These are phyloP conservation scores for Chalaropsis thielavioides DNA, from an alignment of 2,329 filamentous ascomycete genomes.

Conservation along the genomic window DNA sequence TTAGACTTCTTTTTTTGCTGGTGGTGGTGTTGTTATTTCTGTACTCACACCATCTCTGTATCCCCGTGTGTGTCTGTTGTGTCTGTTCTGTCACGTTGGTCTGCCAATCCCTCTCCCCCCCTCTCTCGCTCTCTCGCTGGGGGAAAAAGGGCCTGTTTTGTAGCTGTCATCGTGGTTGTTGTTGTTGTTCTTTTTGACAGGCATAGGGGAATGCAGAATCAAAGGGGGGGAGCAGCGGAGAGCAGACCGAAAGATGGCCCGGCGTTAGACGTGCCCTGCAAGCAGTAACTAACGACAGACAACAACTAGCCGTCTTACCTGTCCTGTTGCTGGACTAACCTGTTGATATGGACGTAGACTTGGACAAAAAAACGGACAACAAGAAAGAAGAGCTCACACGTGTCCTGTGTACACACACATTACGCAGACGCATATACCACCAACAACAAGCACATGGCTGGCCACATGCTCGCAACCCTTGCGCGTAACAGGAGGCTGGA, in stretches of 20 bases:
- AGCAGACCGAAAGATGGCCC: background rate
- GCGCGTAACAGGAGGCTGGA: background rate
- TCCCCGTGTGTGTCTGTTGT: background rate
- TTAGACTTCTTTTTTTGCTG: background rate
- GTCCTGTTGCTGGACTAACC: no score
- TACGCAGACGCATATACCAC: no score
- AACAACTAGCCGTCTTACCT: background rate
- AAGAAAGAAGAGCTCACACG: background rate
- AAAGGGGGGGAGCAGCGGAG: background rate
- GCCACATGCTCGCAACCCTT: background rate
- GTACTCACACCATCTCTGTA: background rate
- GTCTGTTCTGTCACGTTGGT: background rate
- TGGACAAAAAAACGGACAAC: no score
- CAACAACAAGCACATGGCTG: background rate
- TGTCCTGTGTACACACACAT: background rate
- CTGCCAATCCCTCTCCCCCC: no score
- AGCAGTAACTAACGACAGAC: no score
- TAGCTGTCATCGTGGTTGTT: background rate
- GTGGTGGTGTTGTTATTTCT: background rate
- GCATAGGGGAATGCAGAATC: background rate
- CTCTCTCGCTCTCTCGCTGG: no score
- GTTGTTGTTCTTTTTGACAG: background rate
- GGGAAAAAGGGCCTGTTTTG: no score
- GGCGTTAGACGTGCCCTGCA: background rate
- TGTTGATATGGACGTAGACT: no score